A percentile compares a stretch with the other conserved stretches of the same genome.
phyloP scores from a whole-genome alignment of 1,284 basidiomycete genomes.

The Sparassis latifolia region DNA sequence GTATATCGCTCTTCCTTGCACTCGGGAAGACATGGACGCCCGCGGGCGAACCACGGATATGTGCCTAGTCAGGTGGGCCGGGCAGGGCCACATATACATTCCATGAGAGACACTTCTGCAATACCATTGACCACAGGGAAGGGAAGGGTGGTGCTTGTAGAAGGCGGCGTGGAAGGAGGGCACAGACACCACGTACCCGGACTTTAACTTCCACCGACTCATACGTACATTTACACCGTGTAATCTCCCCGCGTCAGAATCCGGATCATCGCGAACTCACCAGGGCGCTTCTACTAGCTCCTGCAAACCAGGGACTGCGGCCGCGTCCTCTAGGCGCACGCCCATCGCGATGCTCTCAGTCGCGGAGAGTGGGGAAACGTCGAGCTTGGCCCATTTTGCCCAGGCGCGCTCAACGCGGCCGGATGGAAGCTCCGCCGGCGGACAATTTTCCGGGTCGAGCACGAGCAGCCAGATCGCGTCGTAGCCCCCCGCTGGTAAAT shows the following conservation, averaged over 20 bases:
- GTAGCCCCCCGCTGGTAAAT: constrained; percentile 80
- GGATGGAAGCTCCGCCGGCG: constrained; percentile 29
- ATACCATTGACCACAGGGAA: not conserved
- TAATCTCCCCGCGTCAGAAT: constrained; percentile 3
- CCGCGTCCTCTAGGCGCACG: constrained; percentile 55
- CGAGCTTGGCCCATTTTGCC: constrained; percentile 64
- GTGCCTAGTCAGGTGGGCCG: constrained; percentile 31
- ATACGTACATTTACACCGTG: constrained; percentile 12
- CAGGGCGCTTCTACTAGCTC: constrained; percentile 30
- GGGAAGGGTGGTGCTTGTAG: too few relatives aligned
- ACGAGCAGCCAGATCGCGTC: constrained; percentile 95
- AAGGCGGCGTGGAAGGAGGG: not conserved
- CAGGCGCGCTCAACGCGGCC: constrained; percentile 65
- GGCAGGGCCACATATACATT: constrained; percentile 7
- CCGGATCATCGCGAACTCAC: not conserved
- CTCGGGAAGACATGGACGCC: constrained; percentile 70
- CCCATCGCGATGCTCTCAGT: constrained; percentile 74
- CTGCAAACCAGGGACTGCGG: constrained; percentile 56
- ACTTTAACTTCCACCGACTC: not conserved
- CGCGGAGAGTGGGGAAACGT: constrained; percentile 76
- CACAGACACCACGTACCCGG: not conserved
- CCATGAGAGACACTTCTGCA: not conserved
- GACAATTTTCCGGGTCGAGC: constrained; percentile 52
- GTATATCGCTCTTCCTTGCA: constrained; percentile 70
- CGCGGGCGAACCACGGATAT: constrained; percentile 65